Conservation (phyloP, 306 rosid genomes). For the Fagus crenata region DNA sequence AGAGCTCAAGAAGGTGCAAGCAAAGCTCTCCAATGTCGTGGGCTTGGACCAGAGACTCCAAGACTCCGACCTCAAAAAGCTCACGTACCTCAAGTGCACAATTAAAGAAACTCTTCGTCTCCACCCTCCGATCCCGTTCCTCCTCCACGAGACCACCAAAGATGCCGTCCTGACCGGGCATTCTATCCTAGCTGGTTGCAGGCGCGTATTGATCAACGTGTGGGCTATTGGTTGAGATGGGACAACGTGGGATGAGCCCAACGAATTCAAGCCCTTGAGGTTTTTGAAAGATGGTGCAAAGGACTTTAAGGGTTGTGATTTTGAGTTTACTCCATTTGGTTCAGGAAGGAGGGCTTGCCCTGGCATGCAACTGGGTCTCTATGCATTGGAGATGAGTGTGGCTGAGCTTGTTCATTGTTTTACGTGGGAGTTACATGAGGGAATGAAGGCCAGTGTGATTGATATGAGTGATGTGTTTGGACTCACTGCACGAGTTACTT, state of each 20-base stretch:
- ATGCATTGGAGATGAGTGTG: constrained; percentile 47
- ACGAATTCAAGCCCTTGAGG: constrained; percentile 44
- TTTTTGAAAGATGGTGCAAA: constrained; percentile 36
- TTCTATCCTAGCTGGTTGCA: constrained; percentile 34
- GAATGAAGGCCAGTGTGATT: constrained; percentile 45
- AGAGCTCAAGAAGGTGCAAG: constrained; percentile 38
- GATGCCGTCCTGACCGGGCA: constrained; percentile 36
- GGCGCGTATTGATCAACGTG: constrained; percentile 47
- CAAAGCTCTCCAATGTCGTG: constrained; percentile 39
- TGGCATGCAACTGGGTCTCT: constrained; percentile 54
- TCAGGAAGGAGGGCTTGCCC: constrained; percentile 63
- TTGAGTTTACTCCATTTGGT: constrained; percentile 58
- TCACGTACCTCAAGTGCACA: constrained; percentile 37
- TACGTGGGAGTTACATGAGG: constrained; percentile 50
- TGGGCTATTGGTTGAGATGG: constrained; percentile 52
- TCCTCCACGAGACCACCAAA: constrained; percentile 48
- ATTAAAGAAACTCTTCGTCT: constrained; percentile 58
- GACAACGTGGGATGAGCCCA: constrained; percentile 46
- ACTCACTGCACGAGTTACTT: constrained; percentile 55
- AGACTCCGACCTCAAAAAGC: constrained; percentile 39
- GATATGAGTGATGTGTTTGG: constrained; percentile 61
- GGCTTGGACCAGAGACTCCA: constrained; percentile 39
- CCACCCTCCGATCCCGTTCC: constrained; percentile 62
- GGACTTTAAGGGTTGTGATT: constrained; percentile 51
- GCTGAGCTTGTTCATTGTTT: constrained; percentile 55